A percentile compares a stretch with the other conserved stretches of the same genome.
Conservation (phyloP, 2,329 filamentous ascomycete genomes). For the Cercospora canescens region DNA sequence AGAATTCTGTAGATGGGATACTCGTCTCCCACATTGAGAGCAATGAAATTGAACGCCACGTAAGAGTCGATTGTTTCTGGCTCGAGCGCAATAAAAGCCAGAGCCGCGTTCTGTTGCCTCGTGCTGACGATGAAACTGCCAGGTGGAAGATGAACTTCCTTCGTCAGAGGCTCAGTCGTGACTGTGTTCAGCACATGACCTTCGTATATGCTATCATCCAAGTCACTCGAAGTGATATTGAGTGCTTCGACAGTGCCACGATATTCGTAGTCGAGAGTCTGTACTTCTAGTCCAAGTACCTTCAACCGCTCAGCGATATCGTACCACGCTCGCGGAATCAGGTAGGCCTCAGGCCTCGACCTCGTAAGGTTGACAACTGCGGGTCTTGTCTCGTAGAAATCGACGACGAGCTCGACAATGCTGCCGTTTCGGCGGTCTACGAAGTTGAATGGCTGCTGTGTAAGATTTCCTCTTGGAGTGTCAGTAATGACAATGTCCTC, state of each 20-base stretch:
- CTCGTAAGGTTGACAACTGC: constrained; percentile 38
- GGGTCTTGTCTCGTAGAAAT: constrained; percentile 36
- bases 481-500: constrained; percentile 38
- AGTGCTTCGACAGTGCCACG: constrained; percentile 36
- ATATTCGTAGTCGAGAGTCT: constrained; percentile 33
- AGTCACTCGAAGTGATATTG: constrained; percentile 35
- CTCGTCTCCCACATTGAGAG: constrained; percentile 37
- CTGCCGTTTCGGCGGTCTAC: constrained; percentile 36
- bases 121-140: constrained; percentile 39
- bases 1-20: constrained; percentile 35
- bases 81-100: constrained; percentile 41
- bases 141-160: constrained; percentile 33
- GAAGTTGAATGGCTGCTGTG: constrained; percentile 37
- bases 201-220: constrained; percentile 37
- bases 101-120: constrained; percentile 39
- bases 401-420: constrained; percentile 36
- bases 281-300: constrained; percentile 36
- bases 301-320: constrained; percentile 37
- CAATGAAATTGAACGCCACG: constrained; percentile 40
- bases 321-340: constrained; percentile 39
- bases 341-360: constrained; percentile 36
- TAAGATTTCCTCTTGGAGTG: constrained; percentile 26
- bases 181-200: constrained; percentile 37
- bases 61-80: constrained; percentile 41
- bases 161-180: constrained; percentile 31